These are phyloP conservation scores for Phoenix dactylifera DNA, from an alignment of 176 grass and related monocot genomes.

Conservation along the genomic window DNA sequence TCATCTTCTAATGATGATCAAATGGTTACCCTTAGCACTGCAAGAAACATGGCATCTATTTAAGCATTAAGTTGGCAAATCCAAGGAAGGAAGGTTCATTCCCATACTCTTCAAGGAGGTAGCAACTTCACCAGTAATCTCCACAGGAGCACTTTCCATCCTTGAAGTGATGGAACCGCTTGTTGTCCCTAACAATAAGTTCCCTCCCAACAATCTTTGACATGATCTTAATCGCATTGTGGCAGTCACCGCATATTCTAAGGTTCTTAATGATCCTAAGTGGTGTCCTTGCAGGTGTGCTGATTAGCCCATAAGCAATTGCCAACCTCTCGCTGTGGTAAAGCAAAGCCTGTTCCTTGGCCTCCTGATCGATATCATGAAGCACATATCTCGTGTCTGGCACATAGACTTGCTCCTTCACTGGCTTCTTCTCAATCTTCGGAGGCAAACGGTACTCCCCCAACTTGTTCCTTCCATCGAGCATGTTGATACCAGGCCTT, in stretches of 20 bases:
- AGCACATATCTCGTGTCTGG: slow-evolving; percentile 85
- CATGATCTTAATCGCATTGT: slow-evolving; percentile 92
- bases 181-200: slow-evolving; percentile 84
- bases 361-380: slow-evolving; percentile 83
- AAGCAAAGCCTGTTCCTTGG: slow-evolving; percentile 79
- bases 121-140: slow-evolving; percentile 66
- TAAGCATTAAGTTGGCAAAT: no score
- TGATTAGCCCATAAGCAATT: slow-evolving; percentile 77
- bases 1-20: no score
- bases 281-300: slow-evolving; percentile 74
- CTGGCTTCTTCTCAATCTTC: slow-evolving; percentile 71
- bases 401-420: slow-evolving; percentile 71
- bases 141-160: slow-evolving; percentile 84
- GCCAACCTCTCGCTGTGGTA: slow-evolving; percentile 89
- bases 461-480: slow-evolving; percentile 79
- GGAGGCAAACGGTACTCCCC: slow-evolving; percentile 63
- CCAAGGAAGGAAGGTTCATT: no score
- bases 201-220: slow-evolving; percentile 83
- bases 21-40: no score
- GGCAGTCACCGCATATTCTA: slow-evolving; percentile 83
- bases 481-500: slow-evolving; percentile 75
- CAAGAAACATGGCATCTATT: no score
- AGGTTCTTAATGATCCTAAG: slow-evolving; percentile 89
- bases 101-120: no score
- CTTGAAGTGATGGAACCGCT: slow-evolving; percentile 90